Percentiles rank a stretch among this genome's conserved stretches.
phyloP scores from a whole-genome alignment of 2,329 filamentous ascomycete species.

The Aspergillus brasiliensis region DNA sequence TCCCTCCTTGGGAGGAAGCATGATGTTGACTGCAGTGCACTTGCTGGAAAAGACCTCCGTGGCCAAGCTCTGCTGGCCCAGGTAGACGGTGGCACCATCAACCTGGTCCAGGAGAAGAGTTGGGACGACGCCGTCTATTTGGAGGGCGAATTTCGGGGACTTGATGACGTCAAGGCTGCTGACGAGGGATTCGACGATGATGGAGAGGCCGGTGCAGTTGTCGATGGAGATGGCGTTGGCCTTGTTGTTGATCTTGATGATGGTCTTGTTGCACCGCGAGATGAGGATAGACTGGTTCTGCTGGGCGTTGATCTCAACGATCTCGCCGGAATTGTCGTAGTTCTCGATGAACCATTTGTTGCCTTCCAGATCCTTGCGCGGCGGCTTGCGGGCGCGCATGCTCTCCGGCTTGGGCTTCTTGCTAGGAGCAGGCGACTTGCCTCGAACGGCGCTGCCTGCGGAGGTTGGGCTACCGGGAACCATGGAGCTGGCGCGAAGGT shows the following conservation, averaged over 20 bases:
- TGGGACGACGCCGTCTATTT: slow-evolving; percentile 82
- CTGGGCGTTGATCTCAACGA: slow-evolving; percentile 78
- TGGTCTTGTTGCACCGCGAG: slow-evolving; percentile 86
- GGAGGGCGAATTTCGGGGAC: slow-evolving; percentile 89
- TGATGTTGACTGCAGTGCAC: slow-evolving; percentile 82
- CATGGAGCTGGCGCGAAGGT: slow-evolving; percentile 71
- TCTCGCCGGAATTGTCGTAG: slow-evolving; percentile 73
- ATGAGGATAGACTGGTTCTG: slow-evolving; percentile 90
- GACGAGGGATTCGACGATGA: slow-evolving; percentile 86
- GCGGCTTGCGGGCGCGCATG: slow-evolving; percentile 80
- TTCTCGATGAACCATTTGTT: slow-evolving; percentile 98
- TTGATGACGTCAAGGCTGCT: slow-evolving; percentile 95
- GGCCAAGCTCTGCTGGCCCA: slow-evolving; percentile 73
- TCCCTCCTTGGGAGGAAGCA: slow-evolving; percentile 68
- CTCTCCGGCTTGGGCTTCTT: slow-evolving; percentile 86
- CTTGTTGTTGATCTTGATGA: slow-evolving; percentile 86
- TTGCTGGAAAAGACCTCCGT: slow-evolving; percentile 91
- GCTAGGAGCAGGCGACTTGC: slow-evolving; percentile 83
- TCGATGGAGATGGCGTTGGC: slow-evolving; percentile 96
- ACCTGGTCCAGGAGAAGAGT: slow-evolving; percentile 92
- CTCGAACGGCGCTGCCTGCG: slow-evolving; percentile 58
- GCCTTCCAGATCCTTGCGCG: slow-evolving; percentile 75
- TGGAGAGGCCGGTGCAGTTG: slow-evolving; percentile 79
- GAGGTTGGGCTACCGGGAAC: slow-evolving; percentile 63
- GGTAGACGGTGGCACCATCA: slow-evolving; percentile 84